Conservation (phyloP, 768 basidiomycete genomes). For the Lentinula guzmanii region DNA sequence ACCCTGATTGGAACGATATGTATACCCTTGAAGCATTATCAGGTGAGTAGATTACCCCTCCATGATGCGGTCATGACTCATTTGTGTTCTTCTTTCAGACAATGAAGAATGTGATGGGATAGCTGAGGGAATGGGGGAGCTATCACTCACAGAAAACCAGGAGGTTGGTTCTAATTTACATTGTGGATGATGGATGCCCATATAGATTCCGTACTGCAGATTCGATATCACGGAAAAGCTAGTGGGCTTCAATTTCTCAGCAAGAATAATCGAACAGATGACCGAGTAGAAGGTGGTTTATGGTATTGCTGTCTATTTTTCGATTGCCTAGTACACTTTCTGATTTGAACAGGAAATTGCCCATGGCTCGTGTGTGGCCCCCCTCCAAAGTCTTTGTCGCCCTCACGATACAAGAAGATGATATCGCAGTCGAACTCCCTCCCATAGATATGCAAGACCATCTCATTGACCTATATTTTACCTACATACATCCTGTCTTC, state of each 20-base stretch:
- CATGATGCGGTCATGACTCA: constrained; percentile 15
- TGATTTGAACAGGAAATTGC: constrained; percentile 46
- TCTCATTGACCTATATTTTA: constrained; percentile 73
- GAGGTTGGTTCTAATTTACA: constrained; percentile 37
- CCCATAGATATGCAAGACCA: constrained; percentile 56
- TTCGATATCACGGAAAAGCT: constrained; percentile 78
- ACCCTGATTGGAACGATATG: constrained; percentile 52
- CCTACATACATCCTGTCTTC: constrained; percentile 77
- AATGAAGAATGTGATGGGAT: constrained; percentile 35
- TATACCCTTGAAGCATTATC: constrained; percentile 47
- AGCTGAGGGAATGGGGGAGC: constrained; percentile 56
- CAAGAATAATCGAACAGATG: constrained; percentile 57
- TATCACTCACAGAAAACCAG: constrained; percentile 72
- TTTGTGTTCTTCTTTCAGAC: constrained; percentile 25
- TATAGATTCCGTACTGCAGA: constrained; percentile 30
- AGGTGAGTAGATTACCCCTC: constrained; percentile 14
- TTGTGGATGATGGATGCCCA: not conserved
- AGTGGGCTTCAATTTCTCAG: constrained; percentile 76
- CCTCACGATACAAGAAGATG: constrained; percentile 35
- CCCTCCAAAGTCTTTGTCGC: constrained; percentile 38
- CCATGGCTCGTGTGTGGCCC: constrained; percentile 75
- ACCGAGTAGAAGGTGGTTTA: constrained; percentile 61
- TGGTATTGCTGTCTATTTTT: constrained; percentile 37
- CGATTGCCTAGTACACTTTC: constrained; percentile 7
- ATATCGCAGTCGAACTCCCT: constrained; percentile 48